Percentiles rank a stretch among this genome's conserved stretches.
These are phyloP conservation scores for Tuber aestivum DNA, from an alignment of 495 filamentous ascomycete genomes.

Conservation along the genomic window DNA sequence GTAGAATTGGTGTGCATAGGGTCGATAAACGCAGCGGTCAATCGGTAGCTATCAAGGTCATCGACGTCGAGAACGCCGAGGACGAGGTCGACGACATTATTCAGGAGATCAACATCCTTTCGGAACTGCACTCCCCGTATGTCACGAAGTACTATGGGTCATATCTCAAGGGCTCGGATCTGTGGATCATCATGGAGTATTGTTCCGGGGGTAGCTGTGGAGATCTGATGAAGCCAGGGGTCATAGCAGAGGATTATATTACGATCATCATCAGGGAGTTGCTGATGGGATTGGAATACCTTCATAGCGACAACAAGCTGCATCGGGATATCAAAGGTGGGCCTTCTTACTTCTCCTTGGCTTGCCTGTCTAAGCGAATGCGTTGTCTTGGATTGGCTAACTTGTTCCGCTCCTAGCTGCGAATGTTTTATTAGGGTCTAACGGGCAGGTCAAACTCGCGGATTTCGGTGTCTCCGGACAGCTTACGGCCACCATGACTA, in stretches of 20 bases:
- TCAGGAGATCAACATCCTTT: slow-evolving; percentile 91
- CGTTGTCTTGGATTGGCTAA: slow-evolving; percentile 8
- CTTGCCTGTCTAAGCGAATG: slow-evolving; percentile 3
- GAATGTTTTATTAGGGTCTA: slow-evolving; percentile 77
- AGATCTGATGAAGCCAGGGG: slow-evolving; percentile 90
- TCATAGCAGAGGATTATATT: slow-evolving; percentile 83
- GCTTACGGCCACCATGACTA: slow-evolving; percentile 93
- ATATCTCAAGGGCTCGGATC: slow-evolving; percentile 85
- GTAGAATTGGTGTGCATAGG: slow-evolving; percentile 18
- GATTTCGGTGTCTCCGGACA: slow-evolving; percentile 98
- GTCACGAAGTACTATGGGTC: slow-evolving; percentile 96
- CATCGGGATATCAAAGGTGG: slow-evolving; percentile 83
- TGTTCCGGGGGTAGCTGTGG: slow-evolving; percentile 88
- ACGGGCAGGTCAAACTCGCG: slow-evolving; percentile 91
- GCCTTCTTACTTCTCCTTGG: slow-evolving; percentile 8
- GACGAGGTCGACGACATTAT: slow-evolving; percentile 98
- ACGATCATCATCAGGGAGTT: slow-evolving; percentile 92
- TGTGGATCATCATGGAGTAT: slow-evolving; percentile 99
- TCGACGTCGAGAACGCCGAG: slow-evolving; percentile 95
- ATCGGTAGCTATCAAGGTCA: slow-evolving; percentile 53
- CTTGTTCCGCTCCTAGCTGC: slow-evolving; percentile 52
- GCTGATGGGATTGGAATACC: slow-evolving; percentile 82
- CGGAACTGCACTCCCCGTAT: slow-evolving; percentile 84
- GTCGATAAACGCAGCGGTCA: slow-evolving; percentile 27
- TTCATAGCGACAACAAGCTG: slow-evolving; percentile 92